phyloP scores from a whole-genome alignment of 768 basidiomycete species.

The Lyophyllum shimeji region DNA sequence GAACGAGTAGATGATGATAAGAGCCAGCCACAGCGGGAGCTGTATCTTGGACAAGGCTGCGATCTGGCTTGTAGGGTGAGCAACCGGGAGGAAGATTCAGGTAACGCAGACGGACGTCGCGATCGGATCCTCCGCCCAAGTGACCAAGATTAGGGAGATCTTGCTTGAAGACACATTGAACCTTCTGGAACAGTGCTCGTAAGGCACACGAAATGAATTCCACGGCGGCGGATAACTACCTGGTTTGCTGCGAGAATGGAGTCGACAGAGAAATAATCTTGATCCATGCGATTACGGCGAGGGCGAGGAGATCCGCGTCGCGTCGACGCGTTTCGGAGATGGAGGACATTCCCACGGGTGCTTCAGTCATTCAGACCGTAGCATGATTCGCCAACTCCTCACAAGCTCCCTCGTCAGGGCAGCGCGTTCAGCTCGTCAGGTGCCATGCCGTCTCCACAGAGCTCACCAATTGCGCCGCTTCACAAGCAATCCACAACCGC shows the following conservation, averaged over 20 bases:
- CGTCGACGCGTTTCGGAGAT: slow-evolving; percentile 17
- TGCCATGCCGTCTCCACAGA: slow-evolving; percentile 6
- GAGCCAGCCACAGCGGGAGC: slow-evolving; percentile 90
- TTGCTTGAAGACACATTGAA: slow-evolving; percentile 90
- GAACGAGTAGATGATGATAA: slow-evolving; percentile 81
- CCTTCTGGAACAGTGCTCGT: slow-evolving; percentile 53
- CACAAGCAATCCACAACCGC: slow-evolving; percentile 18
- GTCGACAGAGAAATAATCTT: slow-evolving; percentile 91
- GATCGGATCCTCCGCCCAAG: slow-evolving; percentile 81
- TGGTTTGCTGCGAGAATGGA: slow-evolving; percentile 92
- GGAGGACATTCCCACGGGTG: slow-evolving; percentile 16
- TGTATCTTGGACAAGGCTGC: slow-evolving; percentile 73
- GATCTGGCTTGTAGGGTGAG: slow-evolving; percentile 50
- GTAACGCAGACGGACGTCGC: slow-evolving; percentile 57
- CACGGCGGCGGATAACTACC: slow-evolving; percentile 33
- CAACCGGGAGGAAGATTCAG: slow-evolving; percentile 1
- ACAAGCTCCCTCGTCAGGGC: slow-evolving; percentile 12
- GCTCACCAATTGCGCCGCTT: slow-evolving; percentile 15
- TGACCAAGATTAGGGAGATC: slow-evolving; percentile 87
- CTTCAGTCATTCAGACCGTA: background rate
- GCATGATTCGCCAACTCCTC: slow-evolving; percentile 18
- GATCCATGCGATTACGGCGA: slow-evolving; percentile 56
- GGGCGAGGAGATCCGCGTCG: slow-evolving; percentile 3
- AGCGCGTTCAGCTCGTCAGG: slow-evolving; percentile 6
- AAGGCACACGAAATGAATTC: background rate